Base-by-base conservation (phyloP, 2,329 filamentous ascomycete genomes). In the Colletotrichum salicis region DNA sequence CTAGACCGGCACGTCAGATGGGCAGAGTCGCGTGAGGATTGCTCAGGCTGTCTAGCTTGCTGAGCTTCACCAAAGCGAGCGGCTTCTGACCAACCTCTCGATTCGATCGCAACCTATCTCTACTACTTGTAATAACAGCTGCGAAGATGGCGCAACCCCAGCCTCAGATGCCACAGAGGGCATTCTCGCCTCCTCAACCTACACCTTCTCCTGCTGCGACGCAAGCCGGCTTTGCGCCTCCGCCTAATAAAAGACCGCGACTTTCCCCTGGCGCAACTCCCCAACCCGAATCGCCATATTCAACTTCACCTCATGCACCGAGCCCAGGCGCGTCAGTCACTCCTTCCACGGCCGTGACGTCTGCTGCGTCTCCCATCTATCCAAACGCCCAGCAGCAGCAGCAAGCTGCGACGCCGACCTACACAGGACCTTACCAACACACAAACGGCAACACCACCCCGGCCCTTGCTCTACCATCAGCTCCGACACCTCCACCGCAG, bases 241-340 rank as follows among this genome's bases (percentile, higher is more conserved):
- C 93, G 60, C 91, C 93, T 19, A 89, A 88, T 71, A 96, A 96
- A 84, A 89, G 93, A 79, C 91, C 88, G 79, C 92, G 90, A 68
- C 84, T 93, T 59, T 94, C 92, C 31, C 91, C 92, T 63, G 91
- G 91, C 69, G 88, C 91, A 41, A 83, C 86, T n/a, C 91, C 92
- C 33, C 91, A 92, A 75, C 91, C 92, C 70, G 86, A 84, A 62
- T 93, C 90, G 41, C 89, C 90, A 0, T 91, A 90, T 77, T 84
- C 86, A 74, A 80, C 84, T 76, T 86, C 89, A 73, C 82, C 86
- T 76, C 88, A 86, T 75, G 81, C 81, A 8, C 81, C 84, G 74
- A 87, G 85, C 67, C 87, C 87, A 24, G 80, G 79, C 51, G 77
- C 83, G 29, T 78, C 81, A 6, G 81, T 80, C 3, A 85, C 85